Evolutionary conservation across 129 eudicot species (phyloP).

Genomic region (Saussurea involucrata): DNA sequence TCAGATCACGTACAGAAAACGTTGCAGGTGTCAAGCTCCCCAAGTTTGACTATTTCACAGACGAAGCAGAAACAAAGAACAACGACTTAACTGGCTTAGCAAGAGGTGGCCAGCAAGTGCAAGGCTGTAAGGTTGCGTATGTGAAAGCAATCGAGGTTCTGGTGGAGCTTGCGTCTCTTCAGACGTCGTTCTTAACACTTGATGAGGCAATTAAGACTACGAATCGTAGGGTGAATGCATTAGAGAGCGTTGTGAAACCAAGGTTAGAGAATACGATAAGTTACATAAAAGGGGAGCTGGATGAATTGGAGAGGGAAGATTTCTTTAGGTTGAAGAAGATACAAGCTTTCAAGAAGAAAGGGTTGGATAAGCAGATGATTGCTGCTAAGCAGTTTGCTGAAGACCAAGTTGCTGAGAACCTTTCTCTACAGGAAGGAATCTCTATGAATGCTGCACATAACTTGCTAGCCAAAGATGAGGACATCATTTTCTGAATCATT

Average conservation of each 20-base stretch:
- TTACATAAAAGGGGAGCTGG: constrained; percentile 82
- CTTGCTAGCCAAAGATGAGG: constrained; percentile 68
- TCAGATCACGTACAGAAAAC: constrained; percentile 73
- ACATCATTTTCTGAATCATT: constrained; percentile 70
- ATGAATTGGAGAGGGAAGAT: constrained; percentile 90
- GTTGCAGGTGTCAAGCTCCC: constrained; percentile 95
- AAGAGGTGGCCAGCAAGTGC: constrained; percentile 94
- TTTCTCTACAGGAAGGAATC: constrained; percentile 62
- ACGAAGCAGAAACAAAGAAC: constrained; percentile 75
- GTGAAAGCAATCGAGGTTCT: constrained; percentile 85
- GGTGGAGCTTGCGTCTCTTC: constrained; percentile 92
- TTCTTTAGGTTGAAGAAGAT: constrained; percentile 90
- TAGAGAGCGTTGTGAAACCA: constrained; percentile 91
- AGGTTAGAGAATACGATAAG: constrained; percentile 71
- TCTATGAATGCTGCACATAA: constrained; percentile 49
- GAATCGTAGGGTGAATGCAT: constrained; percentile 88
- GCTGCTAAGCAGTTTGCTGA: constrained; percentile 54
- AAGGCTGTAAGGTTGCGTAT: constrained; percentile 74
- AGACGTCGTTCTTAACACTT: constrained; percentile 86
- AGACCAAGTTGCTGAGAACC: constrained; percentile 54
- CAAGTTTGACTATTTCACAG: constrained; percentile 67
- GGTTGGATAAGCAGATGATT: constrained; percentile 56
- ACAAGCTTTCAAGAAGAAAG: constrained; percentile 78
- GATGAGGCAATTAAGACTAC: constrained; percentile 95
- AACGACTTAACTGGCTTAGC: constrained; percentile 86